A percentile compares a stretch with the other conserved stretches of the same genome.
Evolutionary conservation across 805 yeast species (phyloP).

Genomic region (Candida lessepsii): DNA sequence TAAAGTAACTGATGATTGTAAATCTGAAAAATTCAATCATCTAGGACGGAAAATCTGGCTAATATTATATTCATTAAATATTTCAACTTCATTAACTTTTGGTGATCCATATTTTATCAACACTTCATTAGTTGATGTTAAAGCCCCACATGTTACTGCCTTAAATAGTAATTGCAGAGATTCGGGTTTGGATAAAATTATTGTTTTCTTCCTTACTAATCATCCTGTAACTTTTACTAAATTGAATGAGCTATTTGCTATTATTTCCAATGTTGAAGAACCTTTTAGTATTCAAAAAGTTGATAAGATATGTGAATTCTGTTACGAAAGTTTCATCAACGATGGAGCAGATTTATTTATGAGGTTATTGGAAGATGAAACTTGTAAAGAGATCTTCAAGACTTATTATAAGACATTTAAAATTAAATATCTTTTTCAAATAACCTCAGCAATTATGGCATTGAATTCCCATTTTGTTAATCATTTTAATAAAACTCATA

Average conservation of each 20-base stretch:
- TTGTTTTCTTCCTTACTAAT: constrained; percentile 7
- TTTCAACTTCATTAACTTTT: constrained; percentile 13
- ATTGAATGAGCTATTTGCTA: constrained; percentile 15
- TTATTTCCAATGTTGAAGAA: constrained; percentile 17
- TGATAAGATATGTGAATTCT: constrained; percentile 10
- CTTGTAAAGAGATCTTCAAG: background rate
- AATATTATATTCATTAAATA: constrained; percentile 16
- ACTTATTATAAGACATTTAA: constrained; percentile 10
- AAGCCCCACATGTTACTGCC: constrained; percentile 16
- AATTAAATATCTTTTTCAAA: constrained; percentile 9
- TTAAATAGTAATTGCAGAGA: constrained; percentile 18
- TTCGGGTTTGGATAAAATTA: constrained; percentile 15
- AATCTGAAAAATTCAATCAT: constrained; percentile 19
- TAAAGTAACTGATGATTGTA: constrained; percentile 12
- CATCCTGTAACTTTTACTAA: constrained; percentile 9
- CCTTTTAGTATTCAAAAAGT: constrained; percentile 14
- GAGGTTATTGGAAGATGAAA: constrained; percentile 1
- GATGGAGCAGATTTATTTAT: constrained; percentile 4
- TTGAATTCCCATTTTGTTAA: constrained; percentile 33
- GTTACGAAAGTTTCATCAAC: constrained; percentile 11
- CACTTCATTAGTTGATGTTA: constrained; percentile 14
- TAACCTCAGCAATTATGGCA: constrained; percentile 9
- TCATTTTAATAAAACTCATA: constrained; percentile 34
- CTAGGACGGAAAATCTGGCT: constrained; percentile 28
- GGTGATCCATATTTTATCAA: constrained; percentile 19